phyloP scores from a whole-genome alignment of 164 flowering plant genomes.

The Annona cherimola region DNA sequence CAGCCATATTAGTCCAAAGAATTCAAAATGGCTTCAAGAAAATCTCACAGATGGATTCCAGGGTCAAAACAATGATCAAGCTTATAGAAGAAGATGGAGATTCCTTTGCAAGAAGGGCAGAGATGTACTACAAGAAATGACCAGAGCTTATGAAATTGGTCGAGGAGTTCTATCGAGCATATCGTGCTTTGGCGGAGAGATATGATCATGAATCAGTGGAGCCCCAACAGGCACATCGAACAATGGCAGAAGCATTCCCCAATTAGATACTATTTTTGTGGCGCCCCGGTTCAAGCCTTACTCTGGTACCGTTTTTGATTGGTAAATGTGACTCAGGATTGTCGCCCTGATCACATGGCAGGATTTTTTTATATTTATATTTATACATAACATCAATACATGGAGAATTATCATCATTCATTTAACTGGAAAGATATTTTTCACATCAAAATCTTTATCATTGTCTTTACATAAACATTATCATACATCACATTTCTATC shows the following conservation, averaged over 20 bases:
- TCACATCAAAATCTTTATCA: too few relatives aligned
- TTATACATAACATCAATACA: too few relatives aligned
- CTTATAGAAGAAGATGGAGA: slow-evolving; percentile 20
- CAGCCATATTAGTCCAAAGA: slow-evolving; percentile 93
- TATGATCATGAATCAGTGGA: slow-evolving; percentile 9
- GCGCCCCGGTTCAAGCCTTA: too few relatives aligned
- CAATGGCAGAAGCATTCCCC: slow-evolving; percentile 73
- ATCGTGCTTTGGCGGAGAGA: slow-evolving; percentile 15
- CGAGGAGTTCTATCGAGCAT: slow-evolving; percentile 12
- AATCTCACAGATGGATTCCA: slow-evolving; percentile 41
- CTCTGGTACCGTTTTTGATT: too few relatives aligned
- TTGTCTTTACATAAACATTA: too few relatives aligned
- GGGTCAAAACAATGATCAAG: slow-evolving; percentile 16
- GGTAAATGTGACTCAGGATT: too few relatives aligned
- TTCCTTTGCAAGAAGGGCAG: slow-evolving; percentile 23
- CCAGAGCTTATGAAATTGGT: slow-evolving; percentile 16
- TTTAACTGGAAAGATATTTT: too few relatives aligned
- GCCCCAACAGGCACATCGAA: slow-evolving; percentile 16
- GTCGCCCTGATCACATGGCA: too few relatives aligned
- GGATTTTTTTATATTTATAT: too few relatives aligned
- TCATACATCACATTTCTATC: too few relatives aligned
- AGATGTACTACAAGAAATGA: slow-evolving; percentile 17
- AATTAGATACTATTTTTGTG: slow-evolving; percentile 49
- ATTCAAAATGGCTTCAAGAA: slow-evolving; percentile 96
- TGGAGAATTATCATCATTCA: too few relatives aligned